phyloP scores from a whole-genome alignment of 306 rosid genomes.

The Rosa persica region DNA sequence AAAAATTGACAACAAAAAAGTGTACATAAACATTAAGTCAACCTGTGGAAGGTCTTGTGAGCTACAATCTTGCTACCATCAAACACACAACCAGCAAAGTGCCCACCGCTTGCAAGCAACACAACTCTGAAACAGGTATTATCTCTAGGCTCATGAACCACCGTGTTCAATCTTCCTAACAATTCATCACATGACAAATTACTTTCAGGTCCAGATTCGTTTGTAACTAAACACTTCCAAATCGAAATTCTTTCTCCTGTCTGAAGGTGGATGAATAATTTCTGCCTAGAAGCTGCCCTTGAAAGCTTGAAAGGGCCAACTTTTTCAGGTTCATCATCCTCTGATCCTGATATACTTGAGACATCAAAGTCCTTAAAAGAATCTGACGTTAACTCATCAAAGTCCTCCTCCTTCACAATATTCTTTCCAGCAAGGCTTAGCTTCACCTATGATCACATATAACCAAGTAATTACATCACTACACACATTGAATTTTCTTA shows the following conservation, averaged over 20 bases:
- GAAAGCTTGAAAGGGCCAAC: slow-evolving; percentile 30
- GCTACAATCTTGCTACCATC: slow-evolving; percentile 76
- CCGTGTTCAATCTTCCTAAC: slow-evolving; percentile 51
- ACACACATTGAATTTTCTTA: background rate
- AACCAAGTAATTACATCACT: slow-evolving; percentile 21
- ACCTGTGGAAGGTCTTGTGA: slow-evolving; percentile 98
- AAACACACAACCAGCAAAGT: slow-evolving; percentile 91
- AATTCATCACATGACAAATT: slow-evolving; percentile 40
- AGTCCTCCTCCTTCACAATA: slow-evolving; percentile 89
- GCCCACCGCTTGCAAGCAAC: slow-evolving; percentile 91
- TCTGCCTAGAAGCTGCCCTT: slow-evolving; percentile 48
- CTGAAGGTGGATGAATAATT: slow-evolving; percentile 53
- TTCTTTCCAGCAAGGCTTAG: slow-evolving; percentile 82
- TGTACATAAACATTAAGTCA: slow-evolving; percentile 1
- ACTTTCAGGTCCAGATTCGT: slow-evolving; percentile 48
- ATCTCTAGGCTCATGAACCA: slow-evolving; percentile 65
- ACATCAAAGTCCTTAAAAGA: slow-evolving; percentile 80
- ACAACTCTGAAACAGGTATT: slow-evolving; percentile 62
- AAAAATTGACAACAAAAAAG: background rate
- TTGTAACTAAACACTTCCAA: slow-evolving; percentile 75
- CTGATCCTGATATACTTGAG: slow-evolving; percentile 96
- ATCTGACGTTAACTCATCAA: slow-evolving; percentile 80
- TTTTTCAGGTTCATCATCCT: slow-evolving; percentile 59
- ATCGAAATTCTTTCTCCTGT: slow-evolving; percentile 70
- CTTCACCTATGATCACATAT: slow-evolving; percentile 63